Conservation (phyloP, 371 early-diverging fungal species). For the Globomyces sp. region DNA sequence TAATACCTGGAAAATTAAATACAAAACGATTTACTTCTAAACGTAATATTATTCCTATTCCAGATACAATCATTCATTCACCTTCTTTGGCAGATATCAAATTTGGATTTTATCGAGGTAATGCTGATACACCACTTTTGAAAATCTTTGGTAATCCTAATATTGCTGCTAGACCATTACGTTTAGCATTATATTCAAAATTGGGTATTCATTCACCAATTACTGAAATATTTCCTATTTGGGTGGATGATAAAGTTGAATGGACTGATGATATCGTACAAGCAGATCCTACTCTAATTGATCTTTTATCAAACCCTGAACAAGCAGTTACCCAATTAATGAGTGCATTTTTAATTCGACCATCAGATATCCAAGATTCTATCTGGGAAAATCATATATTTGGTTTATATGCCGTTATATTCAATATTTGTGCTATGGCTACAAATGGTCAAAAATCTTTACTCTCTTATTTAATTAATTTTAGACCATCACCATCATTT, state of each 20-base stretch:
- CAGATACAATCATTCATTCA: background rate
- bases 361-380: no score
- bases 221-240: background rate
- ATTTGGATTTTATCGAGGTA: background rate
- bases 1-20: background rate
- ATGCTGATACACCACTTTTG: background rate
- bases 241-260: background rate
- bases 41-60: background rate
- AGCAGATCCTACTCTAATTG: background rate
- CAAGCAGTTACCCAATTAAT: background rate
- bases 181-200: background rate
- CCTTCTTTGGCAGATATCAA: conserved; percentile 3
- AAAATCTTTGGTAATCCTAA: background rate
- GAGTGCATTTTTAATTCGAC: background rate
- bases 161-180: background rate
- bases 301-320: background rate
- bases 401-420: no score
- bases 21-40: background rate
- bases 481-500: no score
- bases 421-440: no score
- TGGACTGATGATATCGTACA: background rate
- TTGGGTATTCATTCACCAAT: background rate
- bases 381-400: no score
- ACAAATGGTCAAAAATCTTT: no score
- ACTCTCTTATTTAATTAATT: no score